Conservation (phyloP, 306 rosid genomes). For the Lathyrus oleraceus region DNA sequence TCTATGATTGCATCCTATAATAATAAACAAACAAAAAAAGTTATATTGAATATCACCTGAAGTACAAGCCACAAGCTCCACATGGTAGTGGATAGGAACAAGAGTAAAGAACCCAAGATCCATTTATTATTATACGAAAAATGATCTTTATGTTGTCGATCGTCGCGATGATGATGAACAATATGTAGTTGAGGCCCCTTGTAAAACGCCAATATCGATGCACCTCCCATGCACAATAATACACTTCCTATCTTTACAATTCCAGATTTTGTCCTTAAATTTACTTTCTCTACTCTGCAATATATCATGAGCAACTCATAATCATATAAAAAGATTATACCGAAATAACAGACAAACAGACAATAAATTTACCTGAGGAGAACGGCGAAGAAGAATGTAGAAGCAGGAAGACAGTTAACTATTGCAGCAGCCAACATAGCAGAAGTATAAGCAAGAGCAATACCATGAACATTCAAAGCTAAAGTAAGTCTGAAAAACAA, state of each 20-base stretch:
- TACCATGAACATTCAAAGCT: slow-evolving; percentile 39
- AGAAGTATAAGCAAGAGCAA: slow-evolving; percentile 53
- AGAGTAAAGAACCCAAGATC: slow-evolving; percentile 56
- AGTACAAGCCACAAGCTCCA: slow-evolving; percentile 62
- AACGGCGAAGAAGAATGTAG: slow-evolving; percentile 56
- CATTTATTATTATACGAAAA: slow-evolving; percentile 42
- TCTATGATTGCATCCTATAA: no score
- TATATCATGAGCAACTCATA: neutral
- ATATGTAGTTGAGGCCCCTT: slow-evolving; percentile 53
- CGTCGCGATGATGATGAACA: slow-evolving; percentile 21
- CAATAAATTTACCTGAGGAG: slow-evolving; percentile 40
- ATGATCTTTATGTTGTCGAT: slow-evolving; percentile 36
- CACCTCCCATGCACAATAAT: slow-evolving; percentile 54
- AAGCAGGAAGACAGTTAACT: slow-evolving; percentile 47
- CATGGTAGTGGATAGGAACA: slow-evolving; percentile 35
- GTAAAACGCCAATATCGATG: slow-evolving; percentile 56
- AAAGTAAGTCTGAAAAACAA: slow-evolving; percentile 48
- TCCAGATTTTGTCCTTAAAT: slow-evolving; percentile 47
- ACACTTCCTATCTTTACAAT: slow-evolving; percentile 56
- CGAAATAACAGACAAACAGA: no score
- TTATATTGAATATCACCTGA: neutral
- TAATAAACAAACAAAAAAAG: no score
- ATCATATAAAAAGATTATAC: neutral
- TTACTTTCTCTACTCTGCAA: slow-evolving; percentile 59
- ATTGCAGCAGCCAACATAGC: slow-evolving; percentile 56